Percentiles rank a stretch among this genome's conserved stretches.
Evolutionary conservation across 805 yeast genomes (phyloP).

Genomic region (Ogataea paraovalis): DNA sequence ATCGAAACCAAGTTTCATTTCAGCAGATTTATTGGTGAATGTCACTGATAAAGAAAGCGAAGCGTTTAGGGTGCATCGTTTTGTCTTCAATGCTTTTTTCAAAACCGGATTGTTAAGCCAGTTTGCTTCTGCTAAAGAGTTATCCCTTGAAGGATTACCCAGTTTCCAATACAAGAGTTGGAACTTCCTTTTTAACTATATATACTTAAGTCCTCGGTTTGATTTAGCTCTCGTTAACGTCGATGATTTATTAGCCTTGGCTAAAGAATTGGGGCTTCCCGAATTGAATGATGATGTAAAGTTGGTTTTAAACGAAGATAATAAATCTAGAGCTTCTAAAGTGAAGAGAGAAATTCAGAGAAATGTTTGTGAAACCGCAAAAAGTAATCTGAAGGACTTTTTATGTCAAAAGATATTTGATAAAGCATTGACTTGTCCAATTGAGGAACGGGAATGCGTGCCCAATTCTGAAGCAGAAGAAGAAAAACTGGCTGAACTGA

Average conservation of each 20-base stretch:
- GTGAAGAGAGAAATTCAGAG: slow-evolving; percentile 32
- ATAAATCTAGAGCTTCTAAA: slow-evolving; percentile 25
- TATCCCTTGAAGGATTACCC: background rate
- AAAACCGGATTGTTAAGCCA: background rate
- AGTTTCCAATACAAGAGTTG: slow-evolving; percentile 26
- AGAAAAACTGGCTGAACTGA: slow-evolving; percentile 10
- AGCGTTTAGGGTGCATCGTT: slow-evolving; percentile 35
- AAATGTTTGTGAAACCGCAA: slow-evolving; percentile 34
- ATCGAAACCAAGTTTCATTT: slow-evolving; percentile 21
- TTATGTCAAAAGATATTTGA: slow-evolving; percentile 24
- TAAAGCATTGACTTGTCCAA: slow-evolving; percentile 8
- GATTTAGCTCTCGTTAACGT: slow-evolving; percentile 32
- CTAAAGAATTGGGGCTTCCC: slow-evolving; percentile 36
- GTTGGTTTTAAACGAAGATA: slow-evolving; percentile 18
- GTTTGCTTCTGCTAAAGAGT: background rate
- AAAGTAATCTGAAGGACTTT: slow-evolving; percentile 32
- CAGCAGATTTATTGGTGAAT: slow-evolving; percentile 33
- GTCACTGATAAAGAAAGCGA: slow-evolving; percentile 9
- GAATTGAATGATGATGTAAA: slow-evolving; percentile 31
- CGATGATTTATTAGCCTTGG: slow-evolving; percentile 27
- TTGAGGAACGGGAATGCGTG: background rate
- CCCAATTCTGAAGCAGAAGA: background rate
- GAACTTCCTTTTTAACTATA: slow-evolving; percentile 29
- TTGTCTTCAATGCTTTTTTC: slow-evolving; percentile 33
- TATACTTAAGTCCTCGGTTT: slow-evolving; percentile 26